phyloP scores from a whole-genome alignment of 345 rosid genomes.

The Carallia pectinifolia region DNA sequence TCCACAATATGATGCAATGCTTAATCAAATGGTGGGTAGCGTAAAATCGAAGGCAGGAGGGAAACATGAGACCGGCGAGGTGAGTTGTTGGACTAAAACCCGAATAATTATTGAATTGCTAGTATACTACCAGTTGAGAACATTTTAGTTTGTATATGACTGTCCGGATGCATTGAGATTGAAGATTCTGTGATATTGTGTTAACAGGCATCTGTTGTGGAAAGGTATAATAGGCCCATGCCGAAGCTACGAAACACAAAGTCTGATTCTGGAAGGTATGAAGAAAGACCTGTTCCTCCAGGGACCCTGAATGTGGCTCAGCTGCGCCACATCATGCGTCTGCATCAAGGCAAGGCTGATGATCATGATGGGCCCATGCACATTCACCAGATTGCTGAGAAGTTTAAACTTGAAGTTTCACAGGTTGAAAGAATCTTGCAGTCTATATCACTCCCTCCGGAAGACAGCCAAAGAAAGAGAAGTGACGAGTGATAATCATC shows the following conservation, averaged over 20 bases:
- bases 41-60: constrained; percentile 79
- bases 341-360: constrained; percentile 76
- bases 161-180: background rate
- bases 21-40: constrained; percentile 87
- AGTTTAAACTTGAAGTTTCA: constrained; percentile 52
- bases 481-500: background rate
- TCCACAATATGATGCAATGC: constrained; percentile 74
- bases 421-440: constrained; percentile 60
- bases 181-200: constrained; percentile 2
- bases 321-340: constrained; percentile 68
- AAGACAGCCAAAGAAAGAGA: constrained; percentile 39
- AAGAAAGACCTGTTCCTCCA: constrained; percentile 57
- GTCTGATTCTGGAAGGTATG: constrained; percentile 55
- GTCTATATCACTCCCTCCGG: constrained; percentile 67
- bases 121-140: too few species aligned
- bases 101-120: too few species aligned
- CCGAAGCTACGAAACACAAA: constrained; percentile 78
- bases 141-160: too few species aligned
- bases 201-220: constrained; percentile 62
- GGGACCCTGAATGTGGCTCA: constrained; percentile 76
- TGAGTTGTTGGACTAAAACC: constrained; percentile 27
- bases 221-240: constrained; percentile 65
- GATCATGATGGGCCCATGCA: constrained; percentile 66
- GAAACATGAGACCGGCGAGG: constrained; percentile 88
- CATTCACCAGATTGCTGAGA: constrained; percentile 59